Evolutionary conservation across 129 eudicot genomes (phyloP).

Genomic region (Logfia minima): DNA sequence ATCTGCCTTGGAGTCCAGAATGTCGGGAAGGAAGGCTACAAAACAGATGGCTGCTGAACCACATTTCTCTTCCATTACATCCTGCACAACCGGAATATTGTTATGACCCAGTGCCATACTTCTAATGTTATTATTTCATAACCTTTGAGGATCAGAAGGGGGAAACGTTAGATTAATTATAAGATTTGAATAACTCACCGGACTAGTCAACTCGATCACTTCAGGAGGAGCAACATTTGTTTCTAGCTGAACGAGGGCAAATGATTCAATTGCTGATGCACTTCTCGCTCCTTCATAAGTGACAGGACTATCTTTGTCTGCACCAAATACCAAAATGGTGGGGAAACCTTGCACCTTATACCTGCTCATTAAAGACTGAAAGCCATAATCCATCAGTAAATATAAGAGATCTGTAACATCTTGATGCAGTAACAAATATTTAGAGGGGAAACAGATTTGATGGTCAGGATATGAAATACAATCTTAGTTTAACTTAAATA

Average conservation of each 20-base stretch:
- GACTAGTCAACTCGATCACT: constrained; percentile 77
- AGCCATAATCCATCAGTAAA: constrained; percentile 40
- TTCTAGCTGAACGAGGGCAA: constrained; percentile 82
- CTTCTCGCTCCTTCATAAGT: constrained; percentile 87
- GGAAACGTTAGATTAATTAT: neutral
- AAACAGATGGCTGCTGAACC: constrained; percentile 95
- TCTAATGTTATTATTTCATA: constrained; percentile 8
- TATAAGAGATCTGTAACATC: neutral
- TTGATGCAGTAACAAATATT: neutral
- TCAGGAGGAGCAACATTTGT: constrained; percentile 82
- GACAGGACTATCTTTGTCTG: constrained; percentile 82
- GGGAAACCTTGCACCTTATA: constrained; percentile 89
- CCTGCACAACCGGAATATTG: constrained; percentile 37
- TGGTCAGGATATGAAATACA: neutral
- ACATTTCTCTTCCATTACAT: constrained; percentile 93
- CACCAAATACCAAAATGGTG: constrained; percentile 88
- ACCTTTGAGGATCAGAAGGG: neutral
- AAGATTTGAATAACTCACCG: constrained; percentile 40
- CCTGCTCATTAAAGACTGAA: constrained; percentile 92
- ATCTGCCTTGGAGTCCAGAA: constrained; percentile 92
- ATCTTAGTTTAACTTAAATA: neutral
- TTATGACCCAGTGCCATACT: constrained; percentile 8
- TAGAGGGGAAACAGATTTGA: neutral
- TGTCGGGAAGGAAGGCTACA: constrained; percentile 88
- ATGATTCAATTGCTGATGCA: constrained; percentile 81